A percentile compares a stretch with the other conserved stretches of the same genome.
phyloP scores from a whole-genome alignment of 2,329 filamentous ascomycete species.

The Cladophialophora chaetospira region DNA sequence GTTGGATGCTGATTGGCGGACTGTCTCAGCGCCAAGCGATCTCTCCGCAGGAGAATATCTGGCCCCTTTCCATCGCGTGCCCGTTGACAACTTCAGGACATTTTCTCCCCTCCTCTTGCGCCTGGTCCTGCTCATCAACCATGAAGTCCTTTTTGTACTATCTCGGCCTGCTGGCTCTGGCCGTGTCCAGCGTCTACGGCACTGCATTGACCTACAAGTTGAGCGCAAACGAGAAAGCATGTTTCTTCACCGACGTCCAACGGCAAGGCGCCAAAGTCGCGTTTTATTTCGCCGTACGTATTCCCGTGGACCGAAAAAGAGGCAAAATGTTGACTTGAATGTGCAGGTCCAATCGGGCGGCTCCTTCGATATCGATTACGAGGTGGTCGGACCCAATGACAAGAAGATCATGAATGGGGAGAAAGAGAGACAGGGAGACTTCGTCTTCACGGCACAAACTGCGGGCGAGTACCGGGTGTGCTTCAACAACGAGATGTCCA shows the following conservation, averaged over 20 bases:
- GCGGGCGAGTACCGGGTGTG: constrained; percentile 92
- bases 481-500: constrained; percentile 98
- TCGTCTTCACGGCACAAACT: constrained; percentile 91
- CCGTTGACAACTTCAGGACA: background rate
- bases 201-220: constrained; percentile 96
- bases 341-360: constrained; percentile 92
- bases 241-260: constrained; percentile 84
- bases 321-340: background rate
- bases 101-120: background rate
- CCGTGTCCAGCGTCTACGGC: constrained; percentile 71
- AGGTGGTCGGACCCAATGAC: constrained; percentile 77
- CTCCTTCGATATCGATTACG: constrained; percentile 95
- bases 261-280: constrained; percentile 84
- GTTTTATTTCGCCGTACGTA: constrained; percentile 93
- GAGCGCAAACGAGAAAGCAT: constrained; percentile 86
- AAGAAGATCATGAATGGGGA: constrained; percentile 80
- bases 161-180: constrained; percentile 69
- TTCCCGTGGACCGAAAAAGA: background rate
- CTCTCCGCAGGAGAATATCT: background rate
- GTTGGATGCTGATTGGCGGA: background rate
- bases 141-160: constrained; percentile 69
- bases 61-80: constrained; percentile 2
- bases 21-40: background rate
- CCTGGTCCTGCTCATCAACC: constrained; percentile 14
- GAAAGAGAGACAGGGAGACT: constrained; percentile 95